These are phyloP conservation scores for Parietaria judaica DNA, from an alignment of 306 rosid species.

Conservation along the genomic window DNA sequence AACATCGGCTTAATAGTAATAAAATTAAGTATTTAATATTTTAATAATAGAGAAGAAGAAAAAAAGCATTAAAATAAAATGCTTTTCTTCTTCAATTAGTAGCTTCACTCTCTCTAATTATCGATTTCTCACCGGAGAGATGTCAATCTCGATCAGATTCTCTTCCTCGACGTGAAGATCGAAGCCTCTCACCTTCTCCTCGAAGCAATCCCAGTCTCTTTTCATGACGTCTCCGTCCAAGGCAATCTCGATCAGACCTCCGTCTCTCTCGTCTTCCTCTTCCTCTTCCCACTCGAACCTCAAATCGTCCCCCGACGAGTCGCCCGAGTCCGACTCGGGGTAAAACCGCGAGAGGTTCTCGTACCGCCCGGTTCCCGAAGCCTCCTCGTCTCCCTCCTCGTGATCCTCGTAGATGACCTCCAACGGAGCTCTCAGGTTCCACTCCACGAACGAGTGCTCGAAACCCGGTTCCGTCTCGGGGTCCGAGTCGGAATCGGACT, in stretches of 20 bases:
- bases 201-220: constrained; percentile 6
- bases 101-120: not conserved
- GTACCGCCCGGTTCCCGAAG: constrained; percentile 26
- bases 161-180: constrained; percentile 33
- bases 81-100: not conserved
- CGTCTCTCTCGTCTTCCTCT: constrained; percentile 55
- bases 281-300: constrained; percentile 51
- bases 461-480: constrained; percentile 27
- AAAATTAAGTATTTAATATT: not conserved
- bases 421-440: constrained; percentile 82
- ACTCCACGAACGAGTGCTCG: constrained; percentile 52
- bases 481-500: constrained; percentile 26
- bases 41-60: not conserved
- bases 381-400: constrained; percentile 6
- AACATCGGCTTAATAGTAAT: constrained; percentile 20
- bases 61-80: not conserved
- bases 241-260: constrained; percentile 77
- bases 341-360: constrained; percentile 51
- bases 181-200: constrained; percentile 26
- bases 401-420: constrained; percentile 73
- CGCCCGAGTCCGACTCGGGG: constrained; percentile 76
- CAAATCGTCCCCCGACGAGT: constrained; percentile 49
- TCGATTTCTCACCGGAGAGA: constrained; percentile 27
- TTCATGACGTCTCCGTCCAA: constrained; percentile 23
- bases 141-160: constrained; percentile 40